Base-by-base conservation (phyloP, 352 stramenopile genomes). In the Halophytophthora polymorphica region DNA sequence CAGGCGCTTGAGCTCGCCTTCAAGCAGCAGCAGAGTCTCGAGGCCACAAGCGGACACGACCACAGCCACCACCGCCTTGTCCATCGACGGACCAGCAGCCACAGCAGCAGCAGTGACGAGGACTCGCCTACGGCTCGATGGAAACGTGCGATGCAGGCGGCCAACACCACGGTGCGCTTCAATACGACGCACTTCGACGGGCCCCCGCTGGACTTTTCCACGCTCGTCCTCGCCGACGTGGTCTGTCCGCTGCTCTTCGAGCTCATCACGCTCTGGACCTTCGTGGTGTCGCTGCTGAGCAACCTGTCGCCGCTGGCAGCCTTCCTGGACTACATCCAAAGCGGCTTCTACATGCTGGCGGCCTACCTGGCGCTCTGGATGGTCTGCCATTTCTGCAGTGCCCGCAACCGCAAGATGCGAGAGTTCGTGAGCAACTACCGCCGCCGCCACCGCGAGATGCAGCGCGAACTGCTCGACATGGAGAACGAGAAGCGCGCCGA, bases 371-470 rank as follows among this genome's bases (percentile, higher is more conserved):
- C 64, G 6, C 36, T 90, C 10, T 95, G 84, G 84, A 85, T 91
- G 64, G 62, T 85, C 13, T 91, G 80, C 56, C 84, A 95, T 63
- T 95, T 90, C 57, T 93, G 80, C 56, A 95, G 84, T 63, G 63
- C 76, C 40, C 76, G 84, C 18, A 93, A 93, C 60, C 74, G 72
- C 34, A 88, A 90, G 42, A 95, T 95, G 84, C 83, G 84, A 42
- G 77, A 92, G 64, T 90, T 92, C 53, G 84, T 95, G 31, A 90
- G 78, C 60, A 93, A 91, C 53, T 95, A 95, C 50, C 73, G 83
- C 28, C 80, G 84, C 19, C 72, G 78, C 13, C 78, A 83, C 25
- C 84, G 84, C 38, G 81, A 87, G 23, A 73, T 93, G 56, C 78
- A 90, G 50, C 78, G 80, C 41, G 63, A 78, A 39, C 58, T 95